Conservation (phyloP, 1,284 basidiomycete species). For the Ustilago hordei region DNA sequence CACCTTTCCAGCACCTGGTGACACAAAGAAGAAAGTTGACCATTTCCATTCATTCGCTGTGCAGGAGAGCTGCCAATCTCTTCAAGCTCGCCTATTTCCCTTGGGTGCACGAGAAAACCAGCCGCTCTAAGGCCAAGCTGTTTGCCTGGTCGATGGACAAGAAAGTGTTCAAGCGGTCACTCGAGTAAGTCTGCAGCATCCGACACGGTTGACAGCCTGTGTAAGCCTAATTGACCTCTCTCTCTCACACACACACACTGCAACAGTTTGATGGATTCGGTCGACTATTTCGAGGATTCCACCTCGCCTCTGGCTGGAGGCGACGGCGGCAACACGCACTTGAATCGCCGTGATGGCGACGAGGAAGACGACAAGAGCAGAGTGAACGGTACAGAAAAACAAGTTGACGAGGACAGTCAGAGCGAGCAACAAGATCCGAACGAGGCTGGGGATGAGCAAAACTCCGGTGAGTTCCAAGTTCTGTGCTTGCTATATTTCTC, state of each 20-base stretch:
- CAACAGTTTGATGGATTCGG: conserved; percentile 14
- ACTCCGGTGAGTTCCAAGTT: conserved; percentile 1
- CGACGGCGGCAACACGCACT: background rate
- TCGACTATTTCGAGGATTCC: conserved; percentile 8
- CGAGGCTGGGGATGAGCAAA: background rate
- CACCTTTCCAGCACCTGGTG: background rate
- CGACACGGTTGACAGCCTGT: too few relatives aligned
- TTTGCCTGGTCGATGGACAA: conserved; percentile 41
- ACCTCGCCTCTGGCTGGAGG: background rate
- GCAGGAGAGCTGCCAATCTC: conserved; percentile 42
- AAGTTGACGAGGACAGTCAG: background rate
- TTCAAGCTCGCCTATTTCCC: conserved; percentile 43
- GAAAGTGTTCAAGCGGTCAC: conserved; percentile 17
- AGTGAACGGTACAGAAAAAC: background rate
- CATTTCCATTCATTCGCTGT: too few relatives aligned
- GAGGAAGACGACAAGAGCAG: background rate
- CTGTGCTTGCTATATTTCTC: too few relatives aligned
- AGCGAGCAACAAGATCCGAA: background rate
- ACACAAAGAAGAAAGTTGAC: background rate
- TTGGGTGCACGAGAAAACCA: conserved; percentile 39
- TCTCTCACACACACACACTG: background rate
- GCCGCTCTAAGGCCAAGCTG: conserved; percentile 24
- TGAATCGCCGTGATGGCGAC: background rate
- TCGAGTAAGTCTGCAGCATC: conserved; percentile 13
- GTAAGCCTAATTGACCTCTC: background rate